A percentile compares a stretch with the other conserved stretches of the same genome.
These are phyloP conservation scores for Trichoderma afroharzianum DNA, from an alignment of 2,329 filamentous ascomycete genomes.

Conservation along the genomic window DNA sequence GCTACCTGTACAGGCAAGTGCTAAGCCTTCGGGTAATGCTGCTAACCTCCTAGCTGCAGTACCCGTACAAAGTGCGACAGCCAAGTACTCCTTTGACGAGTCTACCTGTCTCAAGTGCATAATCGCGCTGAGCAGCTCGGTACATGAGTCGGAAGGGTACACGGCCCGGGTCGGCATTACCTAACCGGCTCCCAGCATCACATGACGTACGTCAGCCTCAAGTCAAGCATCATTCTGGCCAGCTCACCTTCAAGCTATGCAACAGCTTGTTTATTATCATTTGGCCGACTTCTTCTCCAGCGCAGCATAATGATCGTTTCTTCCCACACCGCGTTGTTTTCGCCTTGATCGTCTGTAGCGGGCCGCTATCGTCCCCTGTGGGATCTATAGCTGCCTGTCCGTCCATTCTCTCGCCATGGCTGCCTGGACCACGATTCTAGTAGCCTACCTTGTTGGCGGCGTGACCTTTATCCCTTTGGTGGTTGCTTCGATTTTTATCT, in stretches of 20 bases:
- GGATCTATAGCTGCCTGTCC: not conserved
- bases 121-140: not conserved
- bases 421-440: conserved; percentile 56
- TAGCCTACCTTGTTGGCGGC: conserved; percentile 80
- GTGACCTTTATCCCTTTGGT: conserved; percentile 81
- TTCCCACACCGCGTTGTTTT: not conserved
- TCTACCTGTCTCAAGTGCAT: not conserved
- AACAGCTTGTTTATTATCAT: not conserved
- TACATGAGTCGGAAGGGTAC: not conserved
- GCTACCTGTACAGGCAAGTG: not conserved
- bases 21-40: not conserved
- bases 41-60: not conserved
- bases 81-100: not conserved
- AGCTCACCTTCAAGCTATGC: not conserved
- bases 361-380: not conserved
- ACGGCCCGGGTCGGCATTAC: not conserved
- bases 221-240: conserved; percentile 9
- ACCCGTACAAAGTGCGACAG: not conserved
- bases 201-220: conserved; percentile 11
- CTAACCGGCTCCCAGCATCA: not conserved
- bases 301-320: conserved; percentile 10
- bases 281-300: not conserved
- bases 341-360: conserved; percentile 4
- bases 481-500: conserved; percentile 55
- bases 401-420: conserved; percentile 34